Conservation (phyloP, 1,284 basidiomycete genomes). For the Rhodotorula sp. region DNA sequence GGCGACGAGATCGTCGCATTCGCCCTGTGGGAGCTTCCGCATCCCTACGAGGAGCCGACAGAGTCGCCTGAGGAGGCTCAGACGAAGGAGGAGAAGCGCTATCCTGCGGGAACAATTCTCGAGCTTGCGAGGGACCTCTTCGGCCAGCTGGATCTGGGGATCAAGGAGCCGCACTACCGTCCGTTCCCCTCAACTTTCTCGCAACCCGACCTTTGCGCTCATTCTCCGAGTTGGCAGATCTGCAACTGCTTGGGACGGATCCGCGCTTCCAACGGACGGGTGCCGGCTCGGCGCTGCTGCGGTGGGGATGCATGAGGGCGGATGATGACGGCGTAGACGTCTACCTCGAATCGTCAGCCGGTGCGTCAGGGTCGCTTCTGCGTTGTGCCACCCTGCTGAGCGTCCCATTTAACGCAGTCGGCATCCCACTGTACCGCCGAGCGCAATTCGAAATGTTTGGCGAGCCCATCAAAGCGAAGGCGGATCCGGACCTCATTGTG, state of each 20-base stretch:
- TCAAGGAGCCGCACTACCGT: background rate
- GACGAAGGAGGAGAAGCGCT: background rate
- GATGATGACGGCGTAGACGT: conserved; percentile 10
- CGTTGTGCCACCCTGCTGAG: background rate
- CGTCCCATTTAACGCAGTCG: background rate
- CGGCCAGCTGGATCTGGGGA: background rate
- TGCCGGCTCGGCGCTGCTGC: conserved; percentile 12
- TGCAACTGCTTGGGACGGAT: conserved; percentile 14
- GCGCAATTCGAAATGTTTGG: background rate
- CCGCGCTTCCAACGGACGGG: conserved; percentile 9
- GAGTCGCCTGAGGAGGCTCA: background rate
- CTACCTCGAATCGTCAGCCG: background rate
- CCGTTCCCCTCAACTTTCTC: background rate
- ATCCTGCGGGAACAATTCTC: conserved; percentile 8
- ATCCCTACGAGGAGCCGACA: background rate
- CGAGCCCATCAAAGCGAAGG: background rate
- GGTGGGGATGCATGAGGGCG: conserved; percentile 12
- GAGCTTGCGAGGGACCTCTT: conserved; percentile 9
- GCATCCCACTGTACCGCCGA: conserved; percentile 5
- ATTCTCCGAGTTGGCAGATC: background rate
- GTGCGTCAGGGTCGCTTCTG: background rate
- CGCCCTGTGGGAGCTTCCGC: background rate
- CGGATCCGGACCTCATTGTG: conserved; percentile 4
- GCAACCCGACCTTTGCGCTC: background rate
- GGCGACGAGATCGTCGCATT: background rate